A percentile compares a stretch with the other conserved stretches of the same genome.
phyloP scores from a whole-genome alignment of 2,329 filamentous ascomycete species.

The Fragosphaeria purpurea region DNA sequence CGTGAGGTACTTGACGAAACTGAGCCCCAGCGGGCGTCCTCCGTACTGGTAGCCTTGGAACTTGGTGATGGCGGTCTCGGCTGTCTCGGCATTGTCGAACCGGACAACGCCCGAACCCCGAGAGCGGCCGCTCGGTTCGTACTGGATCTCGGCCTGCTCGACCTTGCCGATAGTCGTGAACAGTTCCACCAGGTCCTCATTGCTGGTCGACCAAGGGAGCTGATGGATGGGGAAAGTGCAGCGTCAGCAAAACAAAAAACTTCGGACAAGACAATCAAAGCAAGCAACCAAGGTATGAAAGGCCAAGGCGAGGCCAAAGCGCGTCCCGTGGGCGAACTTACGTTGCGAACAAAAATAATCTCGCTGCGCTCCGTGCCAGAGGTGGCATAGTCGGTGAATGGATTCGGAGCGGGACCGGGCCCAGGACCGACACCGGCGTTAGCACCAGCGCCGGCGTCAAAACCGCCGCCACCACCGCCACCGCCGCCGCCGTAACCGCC shows the following conservation, averaged over 20 bases:
- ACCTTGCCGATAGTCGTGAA: slow-evolving; percentile 98
- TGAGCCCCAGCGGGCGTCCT: slow-evolving; percentile 83
- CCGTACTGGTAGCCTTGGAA: slow-evolving; percentile 98
- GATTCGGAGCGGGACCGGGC: slow-evolving; percentile 48
- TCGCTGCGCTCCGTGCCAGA: slow-evolving; percentile 74
- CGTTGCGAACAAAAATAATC: slow-evolving; percentile 92
- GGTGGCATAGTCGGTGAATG: slow-evolving; percentile 88
- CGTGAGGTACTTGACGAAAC: slow-evolving; percentile 85
- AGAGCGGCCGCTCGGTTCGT: slow-evolving; percentile 91
- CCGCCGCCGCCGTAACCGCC: slow-evolving; percentile 27
- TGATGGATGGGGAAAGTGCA: slow-evolving; percentile 24
- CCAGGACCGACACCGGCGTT: slow-evolving; percentile 42
- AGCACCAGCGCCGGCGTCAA: slow-evolving; percentile 30
- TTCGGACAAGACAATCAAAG: slow-evolving; percentile 14
- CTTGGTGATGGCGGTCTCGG: slow-evolving; percentile 89
- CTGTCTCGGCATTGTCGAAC: slow-evolving; percentile 73
- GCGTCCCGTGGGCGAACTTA: slow-evolving; percentile 36
- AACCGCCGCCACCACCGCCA: slow-evolving; percentile 24
- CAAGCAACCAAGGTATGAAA: not conserved
- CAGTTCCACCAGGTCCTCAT: slow-evolving; percentile 90
- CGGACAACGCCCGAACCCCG: slow-evolving; percentile 94
- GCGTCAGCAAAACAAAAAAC: not conserved
- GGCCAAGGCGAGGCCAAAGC: too few species aligned
- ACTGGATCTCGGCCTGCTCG: slow-evolving; percentile 97
- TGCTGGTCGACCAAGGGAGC: slow-evolving; percentile 98